phyloP scores from a whole-genome alignment of 345 rosid genomes.

The Kernera saxatilis region DNA sequence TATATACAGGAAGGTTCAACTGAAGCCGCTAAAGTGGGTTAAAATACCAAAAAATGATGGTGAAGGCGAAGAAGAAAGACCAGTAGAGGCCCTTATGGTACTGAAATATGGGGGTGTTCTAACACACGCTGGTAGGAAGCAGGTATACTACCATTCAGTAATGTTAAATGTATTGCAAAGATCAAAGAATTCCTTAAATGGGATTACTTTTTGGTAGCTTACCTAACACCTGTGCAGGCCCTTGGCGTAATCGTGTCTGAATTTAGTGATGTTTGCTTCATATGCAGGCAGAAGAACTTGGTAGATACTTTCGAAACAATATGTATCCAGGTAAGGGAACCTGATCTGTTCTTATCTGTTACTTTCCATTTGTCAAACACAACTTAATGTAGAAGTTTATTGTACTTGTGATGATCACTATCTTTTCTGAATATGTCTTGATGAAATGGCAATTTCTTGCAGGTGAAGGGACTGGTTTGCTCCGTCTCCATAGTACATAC shows the following conservation, averaged over 20 bases:
- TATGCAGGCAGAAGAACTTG: conserved; percentile 97
- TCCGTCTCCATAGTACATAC: conserved; percentile 97
- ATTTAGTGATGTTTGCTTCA: background rate
- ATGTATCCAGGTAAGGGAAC: conserved; percentile 86
- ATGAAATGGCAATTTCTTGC: conserved; percentile 20
- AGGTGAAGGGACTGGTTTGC: conserved; percentile 99
- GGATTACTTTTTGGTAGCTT: background rate
- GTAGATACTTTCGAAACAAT: conserved; percentile 91
- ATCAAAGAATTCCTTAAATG: background rate
- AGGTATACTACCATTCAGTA: conserved; percentile 42
- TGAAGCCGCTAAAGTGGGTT: conserved; percentile 94
- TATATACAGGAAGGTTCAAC: conserved; percentile 95
- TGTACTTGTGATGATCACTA: background rate
- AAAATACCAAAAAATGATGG: conserved; percentile 63
- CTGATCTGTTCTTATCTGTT: background rate
- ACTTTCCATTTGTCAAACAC: background rate
- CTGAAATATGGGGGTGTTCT: conserved; percentile 99
- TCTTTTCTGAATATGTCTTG: background rate
- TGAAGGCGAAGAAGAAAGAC: conserved; percentile 95
- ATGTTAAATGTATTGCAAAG: background rate
- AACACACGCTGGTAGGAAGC: conserved; percentile 99
- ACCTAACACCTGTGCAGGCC: background rate
- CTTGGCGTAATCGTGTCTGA: background rate
- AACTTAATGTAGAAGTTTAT: background rate
- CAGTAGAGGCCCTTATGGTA: conserved; percentile 96